Evolutionary conservation across 306 rosid genomes (phyloP).

Genomic region (Ochetophila trinervis): DNA sequence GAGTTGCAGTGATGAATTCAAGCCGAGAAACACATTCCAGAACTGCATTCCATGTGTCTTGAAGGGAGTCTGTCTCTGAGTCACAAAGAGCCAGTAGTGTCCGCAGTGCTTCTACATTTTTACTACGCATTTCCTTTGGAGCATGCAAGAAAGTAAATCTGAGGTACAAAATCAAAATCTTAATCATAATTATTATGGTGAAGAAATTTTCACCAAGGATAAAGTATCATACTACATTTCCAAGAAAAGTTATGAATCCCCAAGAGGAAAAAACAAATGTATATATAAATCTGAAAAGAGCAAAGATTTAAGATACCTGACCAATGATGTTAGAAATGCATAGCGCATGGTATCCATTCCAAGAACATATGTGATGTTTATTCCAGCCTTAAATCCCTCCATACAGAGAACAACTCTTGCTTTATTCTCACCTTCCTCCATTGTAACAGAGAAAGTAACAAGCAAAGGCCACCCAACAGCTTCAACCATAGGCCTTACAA

Average conservation of each 20-base stretch:
- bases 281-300: constrained; percentile 1
- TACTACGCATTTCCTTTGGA: constrained; percentile 99
- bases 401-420: constrained; percentile 84
- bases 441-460: constrained; percentile 95
- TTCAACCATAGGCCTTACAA: constrained; percentile 99
- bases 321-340: constrained; percentile 96
- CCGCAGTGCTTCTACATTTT: constrained; percentile 92
- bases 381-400: constrained; percentile 99
- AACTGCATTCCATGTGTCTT: constrained; percentile 99
- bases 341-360: constrained; percentile 99
- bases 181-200: constrained; percentile 24
- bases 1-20: constrained; percentile 78
- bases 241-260: constrained; percentile 12
- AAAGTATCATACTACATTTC: constrained; percentile 17
- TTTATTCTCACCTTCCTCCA: constrained; percentile 99
- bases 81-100: constrained; percentile 75
- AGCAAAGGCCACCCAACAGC: constrained; percentile 99
- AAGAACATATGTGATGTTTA: constrained; percentile 80
- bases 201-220: constrained; percentile 19
- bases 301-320: constrained; percentile 51
- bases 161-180: constrained; percentile 39
- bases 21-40: constrained; percentile 97
- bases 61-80: constrained; percentile 77
- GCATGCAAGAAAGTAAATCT: constrained; percentile 99
- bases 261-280: neutral